A percentile compares a stretch with the other conserved stretches of the same genome.
phyloP scores from a whole-genome alignment of 1,139 yeast species.

The Candida smagusa region DNA sequence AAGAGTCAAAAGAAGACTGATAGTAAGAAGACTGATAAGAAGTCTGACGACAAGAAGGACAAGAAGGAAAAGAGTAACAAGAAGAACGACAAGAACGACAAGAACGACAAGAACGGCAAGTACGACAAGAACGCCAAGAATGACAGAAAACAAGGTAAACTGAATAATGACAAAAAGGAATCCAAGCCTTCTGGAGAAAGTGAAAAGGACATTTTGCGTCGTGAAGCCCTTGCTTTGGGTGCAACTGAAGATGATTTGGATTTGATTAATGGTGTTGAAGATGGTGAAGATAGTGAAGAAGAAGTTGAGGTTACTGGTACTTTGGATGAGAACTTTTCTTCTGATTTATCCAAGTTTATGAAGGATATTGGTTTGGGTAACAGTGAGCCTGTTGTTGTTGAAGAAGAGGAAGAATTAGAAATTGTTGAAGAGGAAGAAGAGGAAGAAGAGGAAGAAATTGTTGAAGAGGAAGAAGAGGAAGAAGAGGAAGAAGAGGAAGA shows the following conservation, averaged over 20 bases:
- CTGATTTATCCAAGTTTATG: constrained; percentile 66
- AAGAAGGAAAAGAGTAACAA: constrained; percentile 6
- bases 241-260: constrained; percentile 67
- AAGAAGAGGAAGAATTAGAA: constrained; percentile 24
- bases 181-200: constrained; percentile 3
- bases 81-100: constrained; percentile 4
- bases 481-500: constrained; percentile 20
- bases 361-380: constrained; percentile 61
- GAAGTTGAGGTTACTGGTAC: constrained; percentile 46
- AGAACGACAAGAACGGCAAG: constrained; percentile 9
- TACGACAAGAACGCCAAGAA: constrained; percentile 13
- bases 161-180: constrained; percentile 1
- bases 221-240: constrained; percentile 67
- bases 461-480: constrained; percentile 22
- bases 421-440: constrained; percentile 21
- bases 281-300: constrained; percentile 61
- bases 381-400: constrained; percentile 32
- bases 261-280: constrained; percentile 47
- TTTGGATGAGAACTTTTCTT: constrained; percentile 47
- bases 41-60: constrained; percentile 1
- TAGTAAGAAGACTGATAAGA: constrained; percentile 7
- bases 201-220: constrained; percentile 45
- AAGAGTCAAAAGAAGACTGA: constrained; percentile 8
- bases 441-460: constrained; percentile 23
- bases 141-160: constrained; percentile 3